These are phyloP conservation scores for Silybum marianum DNA, from an alignment of 129 eudicot species.

Conservation along the genomic window DNA sequence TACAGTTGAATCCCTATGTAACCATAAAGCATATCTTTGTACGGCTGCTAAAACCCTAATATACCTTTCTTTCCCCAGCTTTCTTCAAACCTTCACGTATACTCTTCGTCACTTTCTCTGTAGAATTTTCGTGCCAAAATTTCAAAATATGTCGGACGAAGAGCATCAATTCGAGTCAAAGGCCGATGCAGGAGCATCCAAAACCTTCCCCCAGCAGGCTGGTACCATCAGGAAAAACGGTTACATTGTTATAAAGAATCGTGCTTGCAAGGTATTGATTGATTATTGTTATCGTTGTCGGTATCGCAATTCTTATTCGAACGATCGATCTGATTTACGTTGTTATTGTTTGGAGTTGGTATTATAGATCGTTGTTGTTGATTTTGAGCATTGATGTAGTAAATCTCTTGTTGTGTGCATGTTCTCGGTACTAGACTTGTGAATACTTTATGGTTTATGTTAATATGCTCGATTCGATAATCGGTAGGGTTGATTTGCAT, in stretches of 20 bases:
- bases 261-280: conserved; percentile 68
- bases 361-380: conserved; percentile 8
- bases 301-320: neutral
- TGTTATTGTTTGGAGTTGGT: neutral
- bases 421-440: neutral
- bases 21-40: conserved; percentile 5
- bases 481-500: conserved; percentile 2
- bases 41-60: conserved; percentile 42
- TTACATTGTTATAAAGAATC: conserved; percentile 61
- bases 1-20: conserved; percentile 2
- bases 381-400: neutral
- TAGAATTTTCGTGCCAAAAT: neutral
- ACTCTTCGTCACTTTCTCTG: conserved; percentile 31
- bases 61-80: conserved; percentile 5
- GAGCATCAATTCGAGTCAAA: conserved; percentile 75
- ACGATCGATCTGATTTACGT: conserved; percentile 5
- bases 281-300: neutral
- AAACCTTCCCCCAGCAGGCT: conserved; percentile 73
- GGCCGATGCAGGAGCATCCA: conserved; percentile 76
- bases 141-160: conserved; percentile 61
- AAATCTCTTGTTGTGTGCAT: neutral
- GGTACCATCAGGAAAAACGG: conserved; percentile 74
- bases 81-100: neutral
- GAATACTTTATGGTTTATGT: neutral
- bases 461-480: neutral